Base-by-base conservation (phyloP, 805 yeast genomes). In the Spathaspora boniae region DNA sequence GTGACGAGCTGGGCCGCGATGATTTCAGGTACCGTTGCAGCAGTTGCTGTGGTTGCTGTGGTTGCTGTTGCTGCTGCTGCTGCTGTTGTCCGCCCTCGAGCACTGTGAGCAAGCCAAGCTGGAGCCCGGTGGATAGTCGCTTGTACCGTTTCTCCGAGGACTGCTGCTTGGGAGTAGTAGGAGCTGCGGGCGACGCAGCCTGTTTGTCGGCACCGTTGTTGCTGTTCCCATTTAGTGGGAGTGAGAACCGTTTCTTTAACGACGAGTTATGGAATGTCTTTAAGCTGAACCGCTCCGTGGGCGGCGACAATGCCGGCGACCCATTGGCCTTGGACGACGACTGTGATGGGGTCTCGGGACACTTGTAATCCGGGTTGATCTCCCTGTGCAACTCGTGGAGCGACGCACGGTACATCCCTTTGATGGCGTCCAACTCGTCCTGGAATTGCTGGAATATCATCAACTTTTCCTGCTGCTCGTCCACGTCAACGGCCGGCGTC, bases 31-130 rank as follows among this genome's bases (percentile, higher is more conserved):
- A n/a, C n/a, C n/a, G n/a, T n/a, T n/a, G n/a, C 1, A n/a, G 23
- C 9, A 23, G 16, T 18, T 22, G 4, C 22, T 21, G 9, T 15
- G 19, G 29, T 17, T n/a, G n/a, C n/a, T n/a, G n/a, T n/a, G n/a
- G n/a, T n/a, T n/a, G n/a, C n/a, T n/a, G n/a, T n/a, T n/a, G 6
- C 1, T 31, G 16, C 1, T n/a, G 23, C 9, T 24, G 16, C 18
- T 22, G 4, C 22, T 21, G 9, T 15, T 22, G 29, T 17, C 27
- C 27, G 29, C 65, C 65, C 41, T 65, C 71, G 32, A 62, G 42
- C 0, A 67, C 72, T 3, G 70, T 65, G 16, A 67, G 42, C 16
- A 67, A 45, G 2, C 67, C 65, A 11, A 65, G 42, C 33, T 56
- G 67, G 9, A 68, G 47, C 1, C 72, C 72, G 3, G 58, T 48